Evolutionary conservation across 2,329 filamentous ascomycete genomes (phyloP), one percentile per base, ranked within the genome.

Genomic region (Aspergillus fijiensis): DNA sequence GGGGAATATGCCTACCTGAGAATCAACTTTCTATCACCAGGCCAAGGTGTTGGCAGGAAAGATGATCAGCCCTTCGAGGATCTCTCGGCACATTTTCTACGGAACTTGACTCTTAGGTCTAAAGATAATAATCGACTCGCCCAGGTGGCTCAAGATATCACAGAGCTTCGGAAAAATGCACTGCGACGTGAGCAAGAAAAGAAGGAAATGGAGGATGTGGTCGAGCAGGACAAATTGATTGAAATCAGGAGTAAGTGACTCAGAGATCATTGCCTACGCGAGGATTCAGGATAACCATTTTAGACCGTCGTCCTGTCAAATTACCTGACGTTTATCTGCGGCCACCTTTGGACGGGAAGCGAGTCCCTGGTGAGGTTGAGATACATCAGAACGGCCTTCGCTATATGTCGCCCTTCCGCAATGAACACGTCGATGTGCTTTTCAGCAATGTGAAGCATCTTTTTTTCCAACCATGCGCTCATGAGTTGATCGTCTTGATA

Each of bases 361-460:
- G 95, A 70, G 91, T 99, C 31, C 91, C 95, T 49, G 95, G 95
- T 71, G 92, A 95, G 74, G 89, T 99, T 45, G 94, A 98, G 77
- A 97, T 99, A 54, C 95, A 99, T 77, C 93, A 98, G 72, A 99
- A 99, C 70, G 95, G 95, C 93, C 90, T 99, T 60, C 91, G 95
- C 62, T 99, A 99, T 76, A 84, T 94, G 80, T 90, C 91, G 55
- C 87, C 90, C 56, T 81, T 96, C 65, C 88, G 89, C 75, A 87
- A 87, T 23, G 89, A 92, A 67, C 90, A 95, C 69, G 91, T 99
- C 52, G 95, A 99, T 70, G 88, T 99, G 56, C 85, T 99, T 1
- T 99, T 99, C 82, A 96, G 91, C 80, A 99, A 99, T 79, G 91
- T 99, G 75, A 96, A 96, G 77, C 95, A 99, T 74, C 84, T 99